Evolutionary conservation across 1,284 basidiomycete species (phyloP).

Genomic region (Neonothopanus nambi): DNA sequence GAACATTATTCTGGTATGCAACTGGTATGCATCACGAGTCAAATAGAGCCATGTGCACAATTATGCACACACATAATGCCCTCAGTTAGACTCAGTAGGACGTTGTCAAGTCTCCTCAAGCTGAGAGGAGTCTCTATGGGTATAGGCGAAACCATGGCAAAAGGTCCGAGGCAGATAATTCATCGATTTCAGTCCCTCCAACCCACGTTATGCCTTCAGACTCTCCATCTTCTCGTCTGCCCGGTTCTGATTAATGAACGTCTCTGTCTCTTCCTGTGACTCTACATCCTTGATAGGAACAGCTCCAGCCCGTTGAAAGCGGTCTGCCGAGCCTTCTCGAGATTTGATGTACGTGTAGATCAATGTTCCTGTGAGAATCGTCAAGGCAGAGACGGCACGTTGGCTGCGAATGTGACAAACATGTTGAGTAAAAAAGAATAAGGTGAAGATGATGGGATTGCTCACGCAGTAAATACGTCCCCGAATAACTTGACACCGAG

Average conservation of each 20-base stretch:
- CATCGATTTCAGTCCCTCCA: not conserved
- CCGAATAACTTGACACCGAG: slow-evolving; percentile 55
- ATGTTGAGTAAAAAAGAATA: not conserved
- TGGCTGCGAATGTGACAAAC: slow-evolving; percentile 32
- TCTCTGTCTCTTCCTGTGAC: not conserved
- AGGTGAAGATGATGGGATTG: slow-evolving; percentile 1
- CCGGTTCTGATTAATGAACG: not conserved
- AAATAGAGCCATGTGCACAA: too few species aligned
- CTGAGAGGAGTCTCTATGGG: too few species aligned
- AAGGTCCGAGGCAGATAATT: too few species aligned
- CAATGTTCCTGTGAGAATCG: slow-evolving; percentile 50
- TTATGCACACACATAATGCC: too few species aligned
- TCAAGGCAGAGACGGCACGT: slow-evolving; percentile 46
- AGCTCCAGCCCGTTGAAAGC: not conserved
- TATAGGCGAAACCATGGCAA: too few species aligned
- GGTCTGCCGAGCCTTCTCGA: slow-evolving; percentile 3
- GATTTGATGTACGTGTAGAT: slow-evolving; percentile 23
- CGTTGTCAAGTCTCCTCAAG: too few species aligned
- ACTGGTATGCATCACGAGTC: too few species aligned
- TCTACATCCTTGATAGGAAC: slow-evolving; percentile 2
- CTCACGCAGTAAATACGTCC: slow-evolving; percentile 52
- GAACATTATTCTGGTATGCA: too few species aligned
- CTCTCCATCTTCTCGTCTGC: not conserved
- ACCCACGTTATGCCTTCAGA: not conserved
- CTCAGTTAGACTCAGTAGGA: too few species aligned